Evolutionary conservation across 371 early-diverging fungal genomes (phyloP).

Genomic region (Mortierella sp.): DNA sequence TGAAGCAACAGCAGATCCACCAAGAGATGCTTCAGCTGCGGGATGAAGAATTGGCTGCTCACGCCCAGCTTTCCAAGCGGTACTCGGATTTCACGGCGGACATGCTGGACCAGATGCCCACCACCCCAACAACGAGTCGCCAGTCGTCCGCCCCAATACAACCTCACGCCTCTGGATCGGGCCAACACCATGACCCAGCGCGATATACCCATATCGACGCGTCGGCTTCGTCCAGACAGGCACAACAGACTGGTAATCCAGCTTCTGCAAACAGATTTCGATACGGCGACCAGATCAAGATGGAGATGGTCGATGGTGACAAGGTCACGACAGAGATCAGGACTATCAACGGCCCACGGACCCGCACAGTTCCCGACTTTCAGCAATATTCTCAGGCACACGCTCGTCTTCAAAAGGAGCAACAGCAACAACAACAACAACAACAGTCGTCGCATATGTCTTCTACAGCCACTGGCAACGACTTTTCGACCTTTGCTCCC

Average conservation of each 20-base stretch:
- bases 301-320: slow-evolving; percentile 45
- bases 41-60: not conserved
- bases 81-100: slow-evolving; percentile 10
- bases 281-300: slow-evolving; percentile 42
- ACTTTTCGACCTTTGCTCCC: slow-evolving; percentile 1
- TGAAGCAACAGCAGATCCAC: not conserved
- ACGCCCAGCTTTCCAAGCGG: slow-evolving; percentile 10
- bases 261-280: slow-evolving; percentile 12
- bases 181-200: not conserved
- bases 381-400: slow-evolving; percentile 17
- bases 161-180: not conserved
- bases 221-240: not conserved
- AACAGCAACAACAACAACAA: slow-evolving; percentile 7
- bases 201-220: slow-evolving; percentile 8
- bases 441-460: not conserved
- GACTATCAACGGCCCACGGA: slow-evolving; percentile 23
- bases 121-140: not conserved
- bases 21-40: slow-evolving; percentile 8
- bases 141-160: not conserved
- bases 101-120: not conserved
- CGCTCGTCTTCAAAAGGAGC: slow-evolving; percentile 13
- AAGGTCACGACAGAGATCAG: slow-evolving; percentile 28
- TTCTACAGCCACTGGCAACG: slow-evolving; percentile 10
- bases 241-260: not conserved
- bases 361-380: slow-evolving; percentile 1